Percentiles rank a stretch among this genome's conserved stretches.
phyloP scores from a whole-genome alignment of 441 rosid genomes.

The Pelargonium fulgidum region DNA sequence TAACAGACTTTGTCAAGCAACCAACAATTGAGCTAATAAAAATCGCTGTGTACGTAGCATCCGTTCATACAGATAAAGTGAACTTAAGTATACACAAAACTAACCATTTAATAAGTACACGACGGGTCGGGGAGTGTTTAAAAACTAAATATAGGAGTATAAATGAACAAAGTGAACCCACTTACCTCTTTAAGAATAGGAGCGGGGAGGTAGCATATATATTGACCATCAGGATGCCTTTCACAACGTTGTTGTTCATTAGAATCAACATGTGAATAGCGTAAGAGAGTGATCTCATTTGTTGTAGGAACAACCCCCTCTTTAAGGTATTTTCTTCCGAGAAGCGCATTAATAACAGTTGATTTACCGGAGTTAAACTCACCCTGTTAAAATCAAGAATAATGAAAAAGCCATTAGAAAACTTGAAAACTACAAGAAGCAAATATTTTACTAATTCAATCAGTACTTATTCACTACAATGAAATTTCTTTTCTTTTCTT shows the following conservation, averaged over 20 bases:
- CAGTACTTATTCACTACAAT: conserved; percentile 1
- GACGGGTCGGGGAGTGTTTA: conserved; percentile 2
- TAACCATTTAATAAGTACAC: background rate
- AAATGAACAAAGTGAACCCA: conserved; percentile 19
- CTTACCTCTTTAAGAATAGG: conserved; percentile 89
- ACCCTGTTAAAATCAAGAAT: conserved; percentile 50
- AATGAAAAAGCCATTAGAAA: conserved; percentile 16
- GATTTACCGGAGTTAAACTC: conserved; percentile 97
- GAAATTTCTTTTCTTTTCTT: background rate
- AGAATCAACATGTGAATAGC: conserved; percentile 55
- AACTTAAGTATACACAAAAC: too few species aligned
- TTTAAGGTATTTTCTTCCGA: conserved; percentile 80
- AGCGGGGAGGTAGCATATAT: conserved; percentile 75
- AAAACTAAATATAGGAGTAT: conserved; percentile 12
- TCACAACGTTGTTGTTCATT: conserved; percentile 69
- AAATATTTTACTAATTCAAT: conserved; percentile 7
- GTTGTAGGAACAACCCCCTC: conserved; percentile 94
- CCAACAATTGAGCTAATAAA: too few species aligned
- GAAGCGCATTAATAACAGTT: conserved; percentile 89
- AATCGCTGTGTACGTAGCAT: too few species aligned
- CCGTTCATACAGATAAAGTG: too few species aligned
- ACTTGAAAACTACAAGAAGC: background rate
- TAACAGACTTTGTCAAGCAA: too few species aligned
- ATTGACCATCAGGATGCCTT: conserved; percentile 87
- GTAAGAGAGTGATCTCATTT: conserved; percentile 79